Conservation (phyloP, 179 eudicot genomes). For the Beta lomatogona region DNA sequence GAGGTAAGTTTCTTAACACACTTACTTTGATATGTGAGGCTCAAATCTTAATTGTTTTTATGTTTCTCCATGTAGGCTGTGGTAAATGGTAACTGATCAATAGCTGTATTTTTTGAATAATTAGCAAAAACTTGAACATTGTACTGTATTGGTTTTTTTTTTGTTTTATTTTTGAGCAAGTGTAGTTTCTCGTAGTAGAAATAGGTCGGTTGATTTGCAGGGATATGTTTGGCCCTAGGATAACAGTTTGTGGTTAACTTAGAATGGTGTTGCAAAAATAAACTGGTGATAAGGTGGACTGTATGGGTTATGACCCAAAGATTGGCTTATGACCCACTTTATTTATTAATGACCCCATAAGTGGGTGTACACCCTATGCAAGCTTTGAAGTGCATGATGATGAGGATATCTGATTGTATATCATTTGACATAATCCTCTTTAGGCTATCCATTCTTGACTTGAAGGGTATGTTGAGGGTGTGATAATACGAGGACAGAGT, state of each 20-base stretch:
- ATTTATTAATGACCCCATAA: background rate
- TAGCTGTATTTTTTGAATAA: too few relatives aligned
- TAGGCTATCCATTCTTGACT: background rate
- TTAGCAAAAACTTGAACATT: background rate
- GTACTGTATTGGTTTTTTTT: background rate
- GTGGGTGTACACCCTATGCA: background rate
- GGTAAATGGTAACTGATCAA: background rate
- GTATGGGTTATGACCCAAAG: background rate
- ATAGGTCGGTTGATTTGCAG: background rate
- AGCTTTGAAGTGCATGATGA: background rate
- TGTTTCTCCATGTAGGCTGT: background rate
- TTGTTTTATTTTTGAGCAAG: too few relatives aligned
- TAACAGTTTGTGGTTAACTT: background rate
- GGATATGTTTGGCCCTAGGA: background rate
- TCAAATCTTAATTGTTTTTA: too few relatives aligned
- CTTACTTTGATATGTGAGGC: background rate
- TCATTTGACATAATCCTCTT: background rate
- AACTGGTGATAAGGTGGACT: background rate
- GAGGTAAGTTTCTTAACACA: conserved; percentile 53
- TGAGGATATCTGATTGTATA: background rate
- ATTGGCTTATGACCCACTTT: background rate
- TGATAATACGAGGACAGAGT: background rate
- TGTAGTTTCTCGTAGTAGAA: background rate
- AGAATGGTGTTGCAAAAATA: background rate
- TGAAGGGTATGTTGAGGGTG: background rate